Evolutionary conservation across 1,139 yeast genomes (phyloP).

Genomic region (Yamadazyma sp.): DNA sequence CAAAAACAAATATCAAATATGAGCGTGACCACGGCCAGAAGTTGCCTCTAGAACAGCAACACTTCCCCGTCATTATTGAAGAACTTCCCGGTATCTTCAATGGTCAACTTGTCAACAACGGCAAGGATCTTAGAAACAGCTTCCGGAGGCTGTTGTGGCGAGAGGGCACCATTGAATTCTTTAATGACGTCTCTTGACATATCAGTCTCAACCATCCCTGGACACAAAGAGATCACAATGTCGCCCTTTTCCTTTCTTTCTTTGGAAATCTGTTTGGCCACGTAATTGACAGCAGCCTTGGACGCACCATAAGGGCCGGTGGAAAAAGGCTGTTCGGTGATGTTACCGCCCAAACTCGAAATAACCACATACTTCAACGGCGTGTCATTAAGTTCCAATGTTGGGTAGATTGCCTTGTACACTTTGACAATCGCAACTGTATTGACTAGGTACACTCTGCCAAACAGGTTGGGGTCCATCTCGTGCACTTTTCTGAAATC

Average conservation of each 20-base stretch:
- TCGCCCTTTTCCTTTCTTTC: slow-evolving; percentile 40
- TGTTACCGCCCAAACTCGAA: slow-evolving; percentile 24
- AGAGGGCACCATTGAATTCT: too few relatives aligned
- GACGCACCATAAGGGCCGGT: slow-evolving; percentile 4
- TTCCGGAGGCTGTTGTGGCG: slow-evolving; percentile 1
- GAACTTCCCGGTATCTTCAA: slow-evolving; percentile 4
- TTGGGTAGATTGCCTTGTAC: slow-evolving; percentile 24
- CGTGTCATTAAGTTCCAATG: slow-evolving; percentile 14
- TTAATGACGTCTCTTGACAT: too few relatives aligned
- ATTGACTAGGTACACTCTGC: slow-evolving; percentile 24
- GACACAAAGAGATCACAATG: slow-evolving; percentile 44
- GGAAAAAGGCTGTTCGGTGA: slow-evolving; percentile 9
- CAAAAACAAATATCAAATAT: too few relatives aligned
- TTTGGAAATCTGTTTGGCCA: slow-evolving; percentile 4
- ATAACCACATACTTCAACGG: slow-evolving; percentile 24
- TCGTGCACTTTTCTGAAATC: not conserved
- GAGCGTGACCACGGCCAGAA: too few relatives aligned
- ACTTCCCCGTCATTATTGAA: slow-evolving; percentile 5
- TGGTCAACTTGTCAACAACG: not conserved
- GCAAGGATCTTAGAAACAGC: slow-evolving; percentile 4
- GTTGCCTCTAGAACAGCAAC: too few relatives aligned
- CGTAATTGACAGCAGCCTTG: slow-evolving; percentile 5
- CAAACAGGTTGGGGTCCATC: slow-evolving; percentile 11
- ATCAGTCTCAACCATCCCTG: slow-evolving; percentile 32
- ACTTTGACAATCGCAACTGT: slow-evolving; percentile 31